Evolutionary conservation across 192 early-diverging fungal species (phyloP).

Genomic region (Gamsiella multidivaricata): DNA sequence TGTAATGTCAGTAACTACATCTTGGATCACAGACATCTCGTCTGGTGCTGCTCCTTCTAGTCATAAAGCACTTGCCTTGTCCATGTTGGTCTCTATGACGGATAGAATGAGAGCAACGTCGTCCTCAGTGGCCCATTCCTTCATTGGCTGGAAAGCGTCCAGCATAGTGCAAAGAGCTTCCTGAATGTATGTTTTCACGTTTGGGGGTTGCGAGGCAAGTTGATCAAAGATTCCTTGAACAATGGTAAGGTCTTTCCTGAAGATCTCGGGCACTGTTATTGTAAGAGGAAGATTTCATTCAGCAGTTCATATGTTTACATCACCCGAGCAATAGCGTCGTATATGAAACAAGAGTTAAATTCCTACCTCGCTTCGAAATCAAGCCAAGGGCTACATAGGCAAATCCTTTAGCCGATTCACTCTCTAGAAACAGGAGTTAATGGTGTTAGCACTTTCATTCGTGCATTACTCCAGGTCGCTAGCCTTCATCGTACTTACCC

Average conservation of each 20-base stretch:
- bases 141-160: slow-evolving; percentile 63
- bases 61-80: slow-evolving; percentile 58
- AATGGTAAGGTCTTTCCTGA: slow-evolving; percentile 70
- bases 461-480: too few species aligned
- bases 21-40: too few species aligned
- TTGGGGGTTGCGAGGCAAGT: slow-evolving; percentile 67
- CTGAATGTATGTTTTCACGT: slow-evolving; percentile 83
- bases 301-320: neutral
- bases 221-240: slow-evolving; percentile 77
- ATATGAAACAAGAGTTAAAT: neutral
- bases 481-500: slow-evolving; percentile 15
- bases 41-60: neutral
- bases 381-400: slow-evolving; percentile 88
- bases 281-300: neutral
- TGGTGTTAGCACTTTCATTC: too few species aligned
- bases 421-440: slow-evolving; percentile 42
- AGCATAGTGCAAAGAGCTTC: slow-evolving; percentile 84
- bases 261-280: slow-evolving; percentile 70
- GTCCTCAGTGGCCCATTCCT: slow-evolving; percentile 38
- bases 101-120: slow-evolving; percentile 50
- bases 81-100: slow-evolving; percentile 66
- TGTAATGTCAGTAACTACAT: slow-evolving; percentile 2
- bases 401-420: slow-evolving; percentile 79
- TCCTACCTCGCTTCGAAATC: slow-evolving; percentile 75
- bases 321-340: neutral